Evolutionary conservation across 2,329 filamentous ascomycete species (phyloP).

Genomic region (Calonectria pseudoreteaudii): DNA sequence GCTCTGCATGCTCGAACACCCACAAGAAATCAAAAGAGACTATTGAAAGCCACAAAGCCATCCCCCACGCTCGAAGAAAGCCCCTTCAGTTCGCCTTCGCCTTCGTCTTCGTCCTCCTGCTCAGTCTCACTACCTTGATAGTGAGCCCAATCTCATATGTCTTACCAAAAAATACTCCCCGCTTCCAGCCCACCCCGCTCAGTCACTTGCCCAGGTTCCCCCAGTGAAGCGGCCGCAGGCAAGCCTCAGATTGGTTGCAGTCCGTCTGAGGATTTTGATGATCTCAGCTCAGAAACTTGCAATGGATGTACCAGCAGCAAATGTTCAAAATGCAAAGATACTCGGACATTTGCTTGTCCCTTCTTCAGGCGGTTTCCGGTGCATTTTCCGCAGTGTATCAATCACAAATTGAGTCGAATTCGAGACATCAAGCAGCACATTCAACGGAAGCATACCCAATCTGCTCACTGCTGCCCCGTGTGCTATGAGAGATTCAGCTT

Average conservation of each 20-base stretch:
- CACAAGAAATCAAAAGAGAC: neutral
- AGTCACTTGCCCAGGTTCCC: neutral
- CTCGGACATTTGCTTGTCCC: neutral
- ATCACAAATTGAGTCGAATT: neutral
- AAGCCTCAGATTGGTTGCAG: neutral
- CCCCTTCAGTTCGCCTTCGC: neutral
- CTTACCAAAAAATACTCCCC: neutral
- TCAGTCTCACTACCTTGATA: neutral
- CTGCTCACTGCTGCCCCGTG: neutral
- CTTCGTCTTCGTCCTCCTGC: neutral
- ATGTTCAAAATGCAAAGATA: neutral
- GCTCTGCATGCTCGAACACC: neutral
- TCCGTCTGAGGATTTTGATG: neutral
- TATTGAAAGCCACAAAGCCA: neutral
- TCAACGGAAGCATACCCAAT: neutral
- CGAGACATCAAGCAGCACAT: neutral
- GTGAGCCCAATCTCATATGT: neutral
- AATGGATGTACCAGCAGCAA: neutral
- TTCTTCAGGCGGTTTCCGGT: neutral
- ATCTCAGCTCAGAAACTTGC: neutral
- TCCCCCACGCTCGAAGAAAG: neutral
- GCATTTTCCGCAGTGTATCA: neutral
- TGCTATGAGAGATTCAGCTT: neutral
- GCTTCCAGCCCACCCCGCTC: neutral
- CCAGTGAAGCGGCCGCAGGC: neutral